Conservation (phyloP, 2,329 filamentous ascomycete genomes). For the Coniochaeta hoffmannii region DNA sequence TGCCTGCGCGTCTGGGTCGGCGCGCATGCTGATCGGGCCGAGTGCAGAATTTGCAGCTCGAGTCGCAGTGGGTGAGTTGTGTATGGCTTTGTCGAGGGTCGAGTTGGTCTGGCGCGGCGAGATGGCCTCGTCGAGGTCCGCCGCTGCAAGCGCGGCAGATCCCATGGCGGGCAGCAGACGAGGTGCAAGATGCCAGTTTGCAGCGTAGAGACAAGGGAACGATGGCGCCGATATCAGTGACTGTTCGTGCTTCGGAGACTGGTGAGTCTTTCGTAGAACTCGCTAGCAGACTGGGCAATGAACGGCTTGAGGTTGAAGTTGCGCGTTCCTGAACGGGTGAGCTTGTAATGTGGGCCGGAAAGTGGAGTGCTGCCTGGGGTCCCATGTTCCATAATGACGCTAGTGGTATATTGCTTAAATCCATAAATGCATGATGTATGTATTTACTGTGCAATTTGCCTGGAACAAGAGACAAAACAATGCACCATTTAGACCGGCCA, state of each 20-base stretch:
- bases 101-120: constrained; percentile 23
- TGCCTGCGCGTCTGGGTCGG: constrained; percentile 60
- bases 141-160: not conserved
- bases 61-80: constrained; percentile 19
- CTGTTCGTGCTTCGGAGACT: too few species aligned
- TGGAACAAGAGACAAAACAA: too few species aligned
- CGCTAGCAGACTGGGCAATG: too few species aligned
- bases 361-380: not conserved
- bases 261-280: too few species aligned
- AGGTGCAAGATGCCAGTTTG: not conserved
- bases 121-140: constrained; percentile 22
- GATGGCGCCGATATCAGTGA: too few species aligned
- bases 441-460: not conserved
- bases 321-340: not conserved
- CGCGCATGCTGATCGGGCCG: constrained; percentile 41
- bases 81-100: not conserved
- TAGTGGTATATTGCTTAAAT: too few species aligned
- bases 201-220: too few species aligned
- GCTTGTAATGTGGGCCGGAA: not conserved
- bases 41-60: constrained; percentile 28
- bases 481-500: too few species aligned
- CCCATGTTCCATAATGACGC: not conserved
- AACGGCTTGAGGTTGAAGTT: not conserved
- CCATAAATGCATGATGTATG: too few species aligned
- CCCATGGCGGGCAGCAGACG: not conserved